Base-by-base conservation (phyloP, 2,329 filamentous ascomycete genomes). In the Pseudogymnoascus sp. region DNA sequence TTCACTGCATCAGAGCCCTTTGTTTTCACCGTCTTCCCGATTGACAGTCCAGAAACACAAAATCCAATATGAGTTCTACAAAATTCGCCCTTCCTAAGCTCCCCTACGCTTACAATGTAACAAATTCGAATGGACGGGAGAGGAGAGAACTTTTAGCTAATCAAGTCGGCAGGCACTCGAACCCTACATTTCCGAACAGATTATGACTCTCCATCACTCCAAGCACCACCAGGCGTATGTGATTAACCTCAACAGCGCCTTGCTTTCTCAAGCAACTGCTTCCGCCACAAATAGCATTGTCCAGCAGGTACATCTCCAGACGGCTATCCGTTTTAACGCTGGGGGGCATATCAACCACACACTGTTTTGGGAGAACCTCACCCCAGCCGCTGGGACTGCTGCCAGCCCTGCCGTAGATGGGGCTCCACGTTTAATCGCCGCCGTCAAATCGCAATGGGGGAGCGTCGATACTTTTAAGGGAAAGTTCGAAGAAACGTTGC, bases 331-430 rank as follows among this genome's bases (percentile, higher is more conserved):
- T 71, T 96, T 96, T 83, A 91, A 96, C 75, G 92, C 89, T 60
- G 93, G 93, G 47, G 93, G 93, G 5, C 92, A 96, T 80, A 88
- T 96, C 77, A 97, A 97, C 79, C 93, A 96, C 80, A 87, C 86
- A 0, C 85, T 96, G 37, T 96, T 96, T 81, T 97, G 92, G 92
- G 86, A 90, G 77, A 93, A 91, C 75, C 82, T 96, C 16, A 77
- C 84, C 0, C 89, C 89, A 0, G 76, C 85, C 0, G 79, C 77
- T 16, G 85, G 82, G 2, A 67, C 80, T 0, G 83, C 86, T 6
- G 81, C 89, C 1, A 78, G 83, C 57, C 75, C 82, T 31, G 7
- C 6, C 29, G 6, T 8, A 6, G 6, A 6, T 5, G 42, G 11
- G 18, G 84, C 85, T 0, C 85, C 87, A 0, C 77, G 78, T 18